Evolutionary conservation across 768 basidiomycete species (phyloP).

Genomic region (Tricholoma sp.): DNA sequence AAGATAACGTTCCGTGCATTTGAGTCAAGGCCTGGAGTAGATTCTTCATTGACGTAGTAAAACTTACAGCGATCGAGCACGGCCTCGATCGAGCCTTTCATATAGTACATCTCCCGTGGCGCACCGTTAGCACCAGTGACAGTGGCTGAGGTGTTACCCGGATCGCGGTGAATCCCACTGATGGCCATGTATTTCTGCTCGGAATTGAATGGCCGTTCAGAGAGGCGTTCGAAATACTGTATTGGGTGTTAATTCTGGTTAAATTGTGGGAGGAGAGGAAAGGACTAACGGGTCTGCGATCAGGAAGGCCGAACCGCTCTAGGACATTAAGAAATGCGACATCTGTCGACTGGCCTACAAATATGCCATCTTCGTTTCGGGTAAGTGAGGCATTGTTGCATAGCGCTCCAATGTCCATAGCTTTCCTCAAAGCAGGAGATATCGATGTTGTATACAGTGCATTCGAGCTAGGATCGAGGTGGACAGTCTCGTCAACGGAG

Average conservation of each 20-base stretch:
- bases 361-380: slow-evolving; percentile 63
- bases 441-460: slow-evolving; percentile 30
- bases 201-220: slow-evolving; percentile 88
- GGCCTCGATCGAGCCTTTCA: slow-evolving; percentile 89
- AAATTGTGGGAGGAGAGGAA: background rate
- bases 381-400: slow-evolving; percentile 81
- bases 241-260: background rate
- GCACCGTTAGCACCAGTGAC: slow-evolving; percentile 24
- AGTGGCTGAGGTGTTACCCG: slow-evolving; percentile 19
- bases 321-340: slow-evolving; percentile 86
- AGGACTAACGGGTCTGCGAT: slow-evolving; percentile 61
- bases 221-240: slow-evolving; percentile 64
- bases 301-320: slow-evolving; percentile 56
- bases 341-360: slow-evolving; percentile 88
- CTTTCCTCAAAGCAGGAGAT: slow-evolving; percentile 66
- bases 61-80: slow-evolving; percentile 83
- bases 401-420: slow-evolving; percentile 76
- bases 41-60: slow-evolving; percentile 87
- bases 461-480: slow-evolving; percentile 51
- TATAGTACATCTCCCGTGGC: slow-evolving; percentile 75
- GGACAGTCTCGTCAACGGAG: slow-evolving; percentile 74
- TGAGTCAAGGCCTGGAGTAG: slow-evolving; percentile 73
- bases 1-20: slow-evolving; percentile 64
- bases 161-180: slow-evolving; percentile 59
- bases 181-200: slow-evolving; percentile 94